Conservation (phyloP, 257 asterid genomes). For the Gardenia jasminoides region DNA sequence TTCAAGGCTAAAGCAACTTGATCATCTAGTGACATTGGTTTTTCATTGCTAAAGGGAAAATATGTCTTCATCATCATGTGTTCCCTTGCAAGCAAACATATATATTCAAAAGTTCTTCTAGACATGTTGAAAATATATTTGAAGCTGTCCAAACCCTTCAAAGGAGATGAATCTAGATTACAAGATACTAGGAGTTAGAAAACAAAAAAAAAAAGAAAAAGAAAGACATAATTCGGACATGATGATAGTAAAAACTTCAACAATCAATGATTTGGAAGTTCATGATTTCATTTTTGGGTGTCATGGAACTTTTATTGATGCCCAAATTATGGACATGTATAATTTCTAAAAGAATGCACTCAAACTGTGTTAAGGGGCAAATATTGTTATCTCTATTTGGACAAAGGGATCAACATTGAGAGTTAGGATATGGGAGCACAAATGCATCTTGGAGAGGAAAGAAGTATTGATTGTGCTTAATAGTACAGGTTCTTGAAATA, state of each 20-base stretch:
- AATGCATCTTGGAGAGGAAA: too few species aligned
- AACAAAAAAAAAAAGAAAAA: neutral
- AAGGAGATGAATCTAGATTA: constrained; percentile 33
- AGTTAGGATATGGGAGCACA: neutral
- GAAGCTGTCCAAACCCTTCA: constrained; percentile 45
- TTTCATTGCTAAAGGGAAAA: constrained; percentile 57
- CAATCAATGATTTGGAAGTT: neutral
- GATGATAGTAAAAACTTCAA: neutral
- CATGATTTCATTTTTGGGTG: neutral
- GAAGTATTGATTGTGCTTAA: too few species aligned
- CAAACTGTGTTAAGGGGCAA: neutral
- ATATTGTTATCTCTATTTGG: neutral
- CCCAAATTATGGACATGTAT: neutral
- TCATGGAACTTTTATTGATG: neutral
- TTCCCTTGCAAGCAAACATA: constrained; percentile 64
- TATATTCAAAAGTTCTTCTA: constrained; percentile 59
- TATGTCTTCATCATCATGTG: constrained; percentile 65
- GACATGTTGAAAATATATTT: constrained; percentile 60
- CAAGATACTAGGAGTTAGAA: constrained; percentile 3
- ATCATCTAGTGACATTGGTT: constrained; percentile 59
- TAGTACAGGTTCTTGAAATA: too few species aligned
- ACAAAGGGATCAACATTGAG: neutral
- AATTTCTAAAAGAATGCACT: neutral
- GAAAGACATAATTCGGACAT: neutral
- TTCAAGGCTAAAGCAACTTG: constrained; percentile 79